These are phyloP conservation scores for Fraxinus excelsior DNA, from an alignment of 257 asterid species.

Conservation along the genomic window DNA sequence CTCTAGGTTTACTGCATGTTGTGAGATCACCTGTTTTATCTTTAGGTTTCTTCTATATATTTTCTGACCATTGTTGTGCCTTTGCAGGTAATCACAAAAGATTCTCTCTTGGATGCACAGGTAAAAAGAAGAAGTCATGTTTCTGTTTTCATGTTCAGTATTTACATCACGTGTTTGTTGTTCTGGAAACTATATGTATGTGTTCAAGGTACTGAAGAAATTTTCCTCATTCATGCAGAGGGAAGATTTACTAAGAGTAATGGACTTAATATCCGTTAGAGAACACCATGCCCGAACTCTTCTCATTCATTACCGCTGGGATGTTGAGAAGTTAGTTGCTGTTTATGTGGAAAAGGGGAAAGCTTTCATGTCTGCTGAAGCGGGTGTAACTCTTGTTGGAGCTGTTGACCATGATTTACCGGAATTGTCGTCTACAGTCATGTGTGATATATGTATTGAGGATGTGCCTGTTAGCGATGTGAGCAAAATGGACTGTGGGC, in stretches of 20 bases:
- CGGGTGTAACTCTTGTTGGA: conserved; percentile 63
- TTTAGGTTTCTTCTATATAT: neutral
- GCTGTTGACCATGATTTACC: conserved; percentile 38
- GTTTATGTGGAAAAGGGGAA: conserved; percentile 79
- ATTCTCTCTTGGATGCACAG: conserved; percentile 89
- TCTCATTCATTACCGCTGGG: conserved; percentile 85
- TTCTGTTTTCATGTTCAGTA: neutral
- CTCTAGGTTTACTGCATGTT: neutral
- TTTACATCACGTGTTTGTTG: neutral
- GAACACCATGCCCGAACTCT: conserved; percentile 89
- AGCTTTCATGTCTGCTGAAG: conserved; percentile 60
- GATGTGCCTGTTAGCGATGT: conserved; percentile 61
- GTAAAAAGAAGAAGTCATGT: conserved; percentile 32
- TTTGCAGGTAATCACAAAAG: conserved; percentile 75
- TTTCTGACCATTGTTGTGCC: conserved; percentile 23
- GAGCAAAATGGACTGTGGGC: conserved; percentile 83
- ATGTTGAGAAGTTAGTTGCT: conserved; percentile 67
- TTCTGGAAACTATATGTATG: neutral
- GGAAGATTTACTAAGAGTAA: conserved; percentile 74
- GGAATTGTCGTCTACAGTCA: conserved; percentile 41
- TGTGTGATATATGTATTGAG: conserved; percentile 75
- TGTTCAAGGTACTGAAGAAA: neutral
- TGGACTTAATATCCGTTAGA: conserved; percentile 75
- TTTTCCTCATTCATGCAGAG: conserved; percentile 42
- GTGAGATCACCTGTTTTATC: neutral